phyloP scores from a whole-genome alignment of 176 grass and related monocot genomes.

The Cenchrus fungigraminus region DNA sequence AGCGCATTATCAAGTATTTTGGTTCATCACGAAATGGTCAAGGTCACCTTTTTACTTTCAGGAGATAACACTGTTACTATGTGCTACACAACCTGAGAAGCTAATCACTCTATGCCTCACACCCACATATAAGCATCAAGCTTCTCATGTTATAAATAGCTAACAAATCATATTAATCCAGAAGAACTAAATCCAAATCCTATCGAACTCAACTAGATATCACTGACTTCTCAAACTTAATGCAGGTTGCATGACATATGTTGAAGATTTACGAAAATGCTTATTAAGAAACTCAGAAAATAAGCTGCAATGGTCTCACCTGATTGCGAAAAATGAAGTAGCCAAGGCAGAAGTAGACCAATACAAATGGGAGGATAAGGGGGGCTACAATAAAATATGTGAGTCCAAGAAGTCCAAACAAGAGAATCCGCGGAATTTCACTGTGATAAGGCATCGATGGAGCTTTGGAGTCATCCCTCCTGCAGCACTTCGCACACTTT shows the following conservation, averaged over 20 bases:
- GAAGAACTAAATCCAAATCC: background rate
- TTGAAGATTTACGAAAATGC: background rate
- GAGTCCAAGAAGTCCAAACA: conserved; percentile 86
- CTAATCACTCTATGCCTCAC: background rate
- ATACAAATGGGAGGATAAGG: conserved; percentile 87
- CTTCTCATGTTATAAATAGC: background rate
- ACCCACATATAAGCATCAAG: background rate
- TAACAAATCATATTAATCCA: conserved; percentile 3
- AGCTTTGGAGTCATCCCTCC: conserved; percentile 55
- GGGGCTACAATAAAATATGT: conserved; percentile 88
- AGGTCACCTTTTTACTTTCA: conserved; percentile 2
- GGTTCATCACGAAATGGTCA: background rate
- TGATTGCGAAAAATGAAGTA: conserved; percentile 94
- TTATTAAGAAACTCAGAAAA: conserved; percentile 6
- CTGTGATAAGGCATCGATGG: conserved; percentile 86
- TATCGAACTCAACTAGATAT: background rate
- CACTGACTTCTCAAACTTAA: conserved; percentile 4
- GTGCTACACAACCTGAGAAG: conserved; percentile 3
- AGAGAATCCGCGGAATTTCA: conserved; percentile 92
- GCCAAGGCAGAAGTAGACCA: conserved; percentile 91
- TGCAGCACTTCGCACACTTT: conserved; percentile 57
- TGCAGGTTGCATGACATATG: background rate
- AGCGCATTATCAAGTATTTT: background rate
- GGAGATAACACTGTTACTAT: background rate
- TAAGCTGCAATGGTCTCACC: conserved; percentile 57